Evolutionary conservation across 129 eudicot genomes (phyloP), one percentile per base, ranked within the genome.

Genomic region (Oenanthe sinensis): DNA sequence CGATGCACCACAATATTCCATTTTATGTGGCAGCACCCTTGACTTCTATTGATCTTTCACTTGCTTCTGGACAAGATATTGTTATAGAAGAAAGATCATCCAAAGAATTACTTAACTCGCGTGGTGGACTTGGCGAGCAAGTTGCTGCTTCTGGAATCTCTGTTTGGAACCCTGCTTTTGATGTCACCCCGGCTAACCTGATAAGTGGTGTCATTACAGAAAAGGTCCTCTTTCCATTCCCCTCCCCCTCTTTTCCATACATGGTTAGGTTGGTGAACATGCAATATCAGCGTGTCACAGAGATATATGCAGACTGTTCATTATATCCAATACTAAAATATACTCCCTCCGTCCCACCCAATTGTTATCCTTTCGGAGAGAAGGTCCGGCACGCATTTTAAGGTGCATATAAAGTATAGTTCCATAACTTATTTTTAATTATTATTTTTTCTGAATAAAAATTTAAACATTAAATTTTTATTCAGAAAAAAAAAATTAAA

Each of bases 131-230:
- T 71, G 99, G 99, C 4, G 96, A 95, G 80, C 99, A 90, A 86
- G 90, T 95, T 77, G 99, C 97, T 60, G 99, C 99, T 45, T 87
- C 97, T 1, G 99, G 99, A 39, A 92, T 92, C 43, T 87, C 89
- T 63, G 97, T 95, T 72, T 95, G 99, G 99, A 95, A 95, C 84
- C 99, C 99, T 19, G 97, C 99, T 80, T 95, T 95, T 84, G 99
- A 95, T 78, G 95, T 92, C 22, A 95, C 99, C 58, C 99, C 99
- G 15, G 97, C 99, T 77, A 67, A 42, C 60, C 54, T 95, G 11
- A 92, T 95, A 19, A 75, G 82, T 63, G 97, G 97, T 26, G 87
- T 95, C 76, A 86, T 95, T 76, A 95, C 99, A 2, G 99, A 95
- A 80, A 95, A 88, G 99, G 99, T 95, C 58, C 60, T 46, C 60